phyloP scores from a whole-genome alignment of 2,329 filamentous ascomycete species.

The Westerdykella sp. region DNA sequence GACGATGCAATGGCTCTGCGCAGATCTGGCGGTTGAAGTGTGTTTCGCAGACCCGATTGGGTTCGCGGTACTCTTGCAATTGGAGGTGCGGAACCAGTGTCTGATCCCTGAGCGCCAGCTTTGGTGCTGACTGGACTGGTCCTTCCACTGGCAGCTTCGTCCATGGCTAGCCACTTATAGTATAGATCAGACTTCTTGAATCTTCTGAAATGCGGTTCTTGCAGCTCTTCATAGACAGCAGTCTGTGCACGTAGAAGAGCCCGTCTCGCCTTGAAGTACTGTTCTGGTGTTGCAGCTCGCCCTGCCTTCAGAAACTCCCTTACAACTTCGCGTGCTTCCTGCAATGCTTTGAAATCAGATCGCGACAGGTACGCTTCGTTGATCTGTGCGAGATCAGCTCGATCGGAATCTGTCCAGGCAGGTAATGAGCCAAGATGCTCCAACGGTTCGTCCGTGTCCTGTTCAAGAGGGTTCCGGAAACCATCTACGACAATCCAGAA shows the following conservation, averaged over 20 bases:
- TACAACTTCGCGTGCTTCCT: slow-evolving; percentile 63
- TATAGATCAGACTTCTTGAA: slow-evolving; percentile 94
- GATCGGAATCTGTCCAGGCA: slow-evolving; percentile 76
- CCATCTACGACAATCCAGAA: slow-evolving; percentile 97
- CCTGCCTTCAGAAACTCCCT: slow-evolving; percentile 73
- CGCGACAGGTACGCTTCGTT: slow-evolving; percentile 82
- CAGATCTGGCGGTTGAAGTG: slow-evolving; percentile 45
- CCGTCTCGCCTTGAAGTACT: slow-evolving; percentile 77
- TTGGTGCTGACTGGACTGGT: slow-evolving; percentile 22
- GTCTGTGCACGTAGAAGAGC: slow-evolving; percentile 80
- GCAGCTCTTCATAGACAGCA: slow-evolving; percentile 75
- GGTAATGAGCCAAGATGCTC: slow-evolving; percentile 46
- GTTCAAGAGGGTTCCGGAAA: slow-evolving; percentile 87
- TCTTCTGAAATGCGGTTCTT: slow-evolving; percentile 68
- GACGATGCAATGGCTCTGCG: slow-evolving; percentile 56
- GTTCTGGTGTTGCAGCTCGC: slow-evolving; percentile 65
- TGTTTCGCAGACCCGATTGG: slow-evolving; percentile 40
- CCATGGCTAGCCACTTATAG: slow-evolving; percentile 90
- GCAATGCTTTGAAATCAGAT: slow-evolving; percentile 71
- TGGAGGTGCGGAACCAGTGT: slow-evolving; percentile 25
- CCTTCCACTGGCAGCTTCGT: slow-evolving; percentile 52
- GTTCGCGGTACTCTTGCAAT: slow-evolving; percentile 41
- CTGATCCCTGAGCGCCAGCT: slow-evolving; percentile 22
- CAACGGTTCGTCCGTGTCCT: slow-evolving; percentile 66
- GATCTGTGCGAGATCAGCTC: slow-evolving; percentile 83